These are phyloP conservation scores for Raphidocelis subcapitata DNA, from an alignment of 139 green algal species.

Conservation along the genomic window DNA sequence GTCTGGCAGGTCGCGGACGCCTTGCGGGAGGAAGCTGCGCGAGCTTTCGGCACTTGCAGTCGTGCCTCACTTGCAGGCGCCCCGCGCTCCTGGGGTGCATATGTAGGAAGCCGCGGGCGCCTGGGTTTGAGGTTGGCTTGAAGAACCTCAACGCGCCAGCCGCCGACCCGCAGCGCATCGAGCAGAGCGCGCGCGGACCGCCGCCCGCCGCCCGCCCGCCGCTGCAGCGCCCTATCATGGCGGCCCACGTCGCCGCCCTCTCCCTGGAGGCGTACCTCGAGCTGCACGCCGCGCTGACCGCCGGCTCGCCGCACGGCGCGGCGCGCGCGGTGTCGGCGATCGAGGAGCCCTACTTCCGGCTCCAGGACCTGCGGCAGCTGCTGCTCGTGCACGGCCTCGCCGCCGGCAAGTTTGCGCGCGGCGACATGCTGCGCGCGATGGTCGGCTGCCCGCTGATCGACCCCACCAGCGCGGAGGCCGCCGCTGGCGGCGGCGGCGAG, in stretches of 20 bases:
- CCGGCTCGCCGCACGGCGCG: background rate
- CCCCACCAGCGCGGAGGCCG: background rate
- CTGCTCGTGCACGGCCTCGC: conserved; percentile 22
- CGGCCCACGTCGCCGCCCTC: conserved; percentile 12
- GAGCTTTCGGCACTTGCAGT: no score
- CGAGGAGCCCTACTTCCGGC: conserved; percentile 35
- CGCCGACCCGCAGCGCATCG: background rate
- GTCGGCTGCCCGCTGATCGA: background rate
- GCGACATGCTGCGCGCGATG: conserved; percentile 10
- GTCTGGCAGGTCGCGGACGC: no score
- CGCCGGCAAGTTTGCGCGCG: conserved; percentile 16
- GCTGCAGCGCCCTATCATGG: background rate
- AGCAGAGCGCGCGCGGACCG: no score
- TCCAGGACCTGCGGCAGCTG: conserved; percentile 38
- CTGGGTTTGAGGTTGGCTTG: background rate
- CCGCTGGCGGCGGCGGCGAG: background rate
- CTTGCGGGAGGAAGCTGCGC: no score
- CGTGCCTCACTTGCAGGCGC: no score
- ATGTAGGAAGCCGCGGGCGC: background rate
- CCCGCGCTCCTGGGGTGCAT: background rate
- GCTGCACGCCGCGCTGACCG: conserved; percentile 34
- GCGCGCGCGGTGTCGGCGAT: conserved; percentile 30
- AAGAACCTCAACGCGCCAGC: background rate
- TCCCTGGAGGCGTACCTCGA: conserved; percentile 30
- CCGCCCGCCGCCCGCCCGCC: no score